Base-by-base conservation (phyloP, 176 grass and related monocot genomes). In the Musa acuminata region DNA sequence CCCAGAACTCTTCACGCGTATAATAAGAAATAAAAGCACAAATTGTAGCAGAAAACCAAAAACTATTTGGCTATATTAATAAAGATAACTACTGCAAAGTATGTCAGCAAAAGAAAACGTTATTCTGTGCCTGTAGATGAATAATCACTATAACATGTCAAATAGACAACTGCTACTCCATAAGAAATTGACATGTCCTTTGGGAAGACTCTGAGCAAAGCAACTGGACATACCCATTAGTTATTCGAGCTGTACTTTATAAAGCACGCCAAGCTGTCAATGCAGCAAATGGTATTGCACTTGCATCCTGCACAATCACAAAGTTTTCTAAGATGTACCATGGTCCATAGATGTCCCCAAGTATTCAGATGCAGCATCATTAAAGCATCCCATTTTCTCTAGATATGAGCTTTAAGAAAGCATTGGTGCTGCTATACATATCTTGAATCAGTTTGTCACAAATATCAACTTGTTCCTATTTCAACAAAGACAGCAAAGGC, bases 251-350 rank as follows among this genome's bases (percentile, higher is more conserved):
- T 17, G 88, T 93, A 85, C 88, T 73, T 76, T 98, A 80, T 77
- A 98, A 79, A 81, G 94, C 94, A 82, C 90, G 90, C 94, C 94
- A 98, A 50, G 90, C 94, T 78, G 94, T 98, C 87, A 98, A 80
- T 26, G 94, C 94, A 85, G 94, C 88, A 82, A 93, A 98, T 0
- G 94, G 94, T 62, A 98, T 98, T 73, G 90, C 90, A 74, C 94
- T 98, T 59, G 94, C 90, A 52, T 93, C 88, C 90, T 93, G 82
- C 11, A 62, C 84, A 19, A 84, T 58, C 67, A 72, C 71, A 79
- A 80, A 75, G 62, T 9, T 64, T 62, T 77, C 24, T 25, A 58
- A 19, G 13, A 25, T 8, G 53, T 67, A 8, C 3, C 20, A 53
- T 53, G 10, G 11, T 67, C 12, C 17, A 66, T 10, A 2, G 43